Conservation (phyloP, 139 green algal species). For the Penium margaritaceum region DNA sequence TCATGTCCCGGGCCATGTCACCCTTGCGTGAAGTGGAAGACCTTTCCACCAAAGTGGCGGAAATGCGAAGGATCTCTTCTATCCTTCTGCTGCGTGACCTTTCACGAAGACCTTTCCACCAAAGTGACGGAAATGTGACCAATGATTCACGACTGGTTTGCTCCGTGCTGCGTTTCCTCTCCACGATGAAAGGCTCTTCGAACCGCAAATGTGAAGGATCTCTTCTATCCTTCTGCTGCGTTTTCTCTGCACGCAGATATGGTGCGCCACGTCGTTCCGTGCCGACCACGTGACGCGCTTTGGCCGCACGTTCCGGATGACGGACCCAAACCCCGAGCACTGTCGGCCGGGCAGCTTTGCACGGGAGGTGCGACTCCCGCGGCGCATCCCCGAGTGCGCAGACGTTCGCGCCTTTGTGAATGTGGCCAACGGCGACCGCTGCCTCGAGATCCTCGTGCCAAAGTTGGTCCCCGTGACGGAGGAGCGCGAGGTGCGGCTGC, state of each 20-base stretch:
- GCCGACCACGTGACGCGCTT: conserved; percentile 8
- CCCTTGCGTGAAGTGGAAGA: no score
- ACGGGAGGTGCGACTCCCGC: conserved; percentile 28
- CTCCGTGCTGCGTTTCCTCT: no score
- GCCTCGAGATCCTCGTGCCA: conserved; percentile 40
- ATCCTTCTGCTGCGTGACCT: no score
- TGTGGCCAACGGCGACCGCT: background rate
- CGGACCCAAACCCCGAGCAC: conserved; percentile 26
- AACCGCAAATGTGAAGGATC: no score
- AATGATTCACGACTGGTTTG: no score
- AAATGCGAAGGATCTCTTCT: no score
- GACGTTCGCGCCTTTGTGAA: conserved; percentile 13
- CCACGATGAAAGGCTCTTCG: no score
- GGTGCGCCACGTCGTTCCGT: conserved; percentile 9
- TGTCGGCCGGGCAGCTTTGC: conserved; percentile 23
- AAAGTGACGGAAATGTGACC: no score
- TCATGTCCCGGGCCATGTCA: no score
- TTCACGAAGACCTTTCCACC: no score
- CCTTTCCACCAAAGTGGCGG: no score
- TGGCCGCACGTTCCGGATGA: conserved; percentile 30
- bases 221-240: no score
- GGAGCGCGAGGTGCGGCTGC: conserved; percentile 32
- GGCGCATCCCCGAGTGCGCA: conserved; percentile 28
- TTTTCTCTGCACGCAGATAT: conserved; percentile 13
- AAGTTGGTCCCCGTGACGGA: conserved; percentile 15